Conservation (phyloP, 768 basidiomycete species). For the Xerocomellus intermedius region DNA sequence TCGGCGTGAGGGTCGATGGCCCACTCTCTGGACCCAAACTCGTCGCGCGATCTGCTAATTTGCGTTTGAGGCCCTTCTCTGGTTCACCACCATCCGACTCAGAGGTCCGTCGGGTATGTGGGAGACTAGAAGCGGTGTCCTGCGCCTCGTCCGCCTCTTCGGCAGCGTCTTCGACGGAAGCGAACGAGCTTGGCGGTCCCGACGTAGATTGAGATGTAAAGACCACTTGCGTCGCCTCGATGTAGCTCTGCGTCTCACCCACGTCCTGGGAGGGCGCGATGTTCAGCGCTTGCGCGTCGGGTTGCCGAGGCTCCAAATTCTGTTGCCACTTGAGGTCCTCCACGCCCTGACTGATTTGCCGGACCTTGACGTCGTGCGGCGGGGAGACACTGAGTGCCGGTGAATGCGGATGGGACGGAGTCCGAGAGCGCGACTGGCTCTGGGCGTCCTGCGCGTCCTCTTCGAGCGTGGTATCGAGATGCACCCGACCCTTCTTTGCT, state of each 20-base stretch:
- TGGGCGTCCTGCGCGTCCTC: conserved; percentile 47
- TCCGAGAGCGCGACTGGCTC: conserved; percentile 41
- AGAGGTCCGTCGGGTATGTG: conserved; percentile 29
- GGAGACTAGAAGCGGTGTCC: conserved; percentile 25
- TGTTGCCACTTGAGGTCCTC: conserved; percentile 76
- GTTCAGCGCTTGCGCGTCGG: conserved; percentile 2
- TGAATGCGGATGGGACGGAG: conserved; percentile 30
- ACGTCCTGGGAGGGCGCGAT: conserved; percentile 2
- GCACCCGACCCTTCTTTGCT: conserved; percentile 72
- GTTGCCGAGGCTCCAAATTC: conserved; percentile 11
- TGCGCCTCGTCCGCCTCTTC: conserved; percentile 34
- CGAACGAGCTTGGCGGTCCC: conserved; percentile 17
- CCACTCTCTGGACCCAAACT: conserved; percentile 52
- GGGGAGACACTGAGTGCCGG: conserved; percentile 54
- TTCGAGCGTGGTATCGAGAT: conserved; percentile 60
- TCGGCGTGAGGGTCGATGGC: conserved; percentile 19
- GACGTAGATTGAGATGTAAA: conserved; percentile 8
- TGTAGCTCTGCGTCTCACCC: conserved; percentile 8
- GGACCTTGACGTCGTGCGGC: conserved; percentile 73
- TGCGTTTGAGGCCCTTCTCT: conserved; percentile 70
- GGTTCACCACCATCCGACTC: conserved; percentile 47
- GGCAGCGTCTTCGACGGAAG: conserved; percentile 19
- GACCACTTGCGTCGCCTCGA: conserved; percentile 15
- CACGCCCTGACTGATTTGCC: conserved; percentile 77
- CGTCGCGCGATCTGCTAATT: conserved; percentile 63